These are phyloP conservation scores for Xylariaceae sp. DNA, from an alignment of 2,329 filamentous ascomycete genomes.

Conservation along the genomic window DNA sequence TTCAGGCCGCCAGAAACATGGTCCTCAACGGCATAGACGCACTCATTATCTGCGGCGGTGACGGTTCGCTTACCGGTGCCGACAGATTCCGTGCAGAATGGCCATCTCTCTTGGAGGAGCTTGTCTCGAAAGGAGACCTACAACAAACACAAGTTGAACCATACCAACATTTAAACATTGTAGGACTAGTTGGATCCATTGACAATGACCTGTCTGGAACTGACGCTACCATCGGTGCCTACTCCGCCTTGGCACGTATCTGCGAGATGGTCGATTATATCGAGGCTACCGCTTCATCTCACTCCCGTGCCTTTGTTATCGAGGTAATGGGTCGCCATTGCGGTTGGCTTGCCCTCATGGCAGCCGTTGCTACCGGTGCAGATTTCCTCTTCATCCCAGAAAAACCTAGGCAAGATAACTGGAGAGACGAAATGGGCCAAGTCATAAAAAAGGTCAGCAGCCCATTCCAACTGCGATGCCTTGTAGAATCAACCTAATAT, in stretches of 20 bases:
- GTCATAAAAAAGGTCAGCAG: slow-evolving; percentile 72
- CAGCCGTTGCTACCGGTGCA: slow-evolving; percentile 90
- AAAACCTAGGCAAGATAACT: slow-evolving; percentile 84
- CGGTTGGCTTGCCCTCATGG: slow-evolving; percentile 96
- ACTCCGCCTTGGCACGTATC: slow-evolving; percentile 90
- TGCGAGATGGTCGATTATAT: slow-evolving; percentile 97
- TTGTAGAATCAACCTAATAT: slow-evolving; percentile 20
- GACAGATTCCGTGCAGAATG: slow-evolving; percentile 93
- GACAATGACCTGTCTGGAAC: slow-evolving; percentile 98
- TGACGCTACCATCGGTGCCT: slow-evolving; percentile 96
- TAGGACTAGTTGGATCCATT: slow-evolving; percentile 94
- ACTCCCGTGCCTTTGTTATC: slow-evolving; percentile 95
- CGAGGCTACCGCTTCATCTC: slow-evolving; percentile 91
- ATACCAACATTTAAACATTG: slow-evolving; percentile 90
- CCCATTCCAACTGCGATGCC: neutral
- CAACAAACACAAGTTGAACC: slow-evolving; percentile 73
- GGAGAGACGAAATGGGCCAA: slow-evolving; percentile 85
- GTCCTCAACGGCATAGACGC: slow-evolving; percentile 92
- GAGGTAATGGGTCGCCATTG: slow-evolving; percentile 99
- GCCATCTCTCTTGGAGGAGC: slow-evolving; percentile 85
- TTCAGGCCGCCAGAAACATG: slow-evolving; percentile 92
- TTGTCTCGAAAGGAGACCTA: slow-evolving; percentile 77
- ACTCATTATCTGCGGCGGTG: slow-evolving; percentile 94
- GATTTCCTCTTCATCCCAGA: slow-evolving; percentile 98
- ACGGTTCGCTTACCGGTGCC: slow-evolving; percentile 93